Conservation (phyloP, 78 protist species). For the Dictyostelium intermedium region DNA sequence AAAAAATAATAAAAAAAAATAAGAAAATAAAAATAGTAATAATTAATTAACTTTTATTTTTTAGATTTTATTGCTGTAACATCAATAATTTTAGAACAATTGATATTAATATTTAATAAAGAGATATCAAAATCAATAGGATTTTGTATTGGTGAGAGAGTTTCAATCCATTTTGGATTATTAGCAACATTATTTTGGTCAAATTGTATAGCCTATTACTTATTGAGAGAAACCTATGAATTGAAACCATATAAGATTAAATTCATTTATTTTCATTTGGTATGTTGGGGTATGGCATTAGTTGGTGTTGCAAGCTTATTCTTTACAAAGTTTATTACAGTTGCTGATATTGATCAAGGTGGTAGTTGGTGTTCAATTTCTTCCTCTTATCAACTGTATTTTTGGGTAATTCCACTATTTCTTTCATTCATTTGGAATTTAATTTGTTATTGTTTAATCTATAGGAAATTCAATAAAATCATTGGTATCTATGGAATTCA, state of each 20-base stretch:
- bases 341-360: neutral
- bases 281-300: conserved; percentile 3
- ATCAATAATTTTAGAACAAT: neutral
- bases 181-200: conserved; percentile 46
- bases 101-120: neutral
- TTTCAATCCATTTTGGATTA: conserved; percentile 37
- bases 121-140: neutral
- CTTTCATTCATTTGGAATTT: conserved; percentile 39
- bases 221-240: conserved; percentile 26
- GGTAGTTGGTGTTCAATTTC: conserved; percentile 37
- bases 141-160: neutral
- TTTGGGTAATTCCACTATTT: conserved; percentile 45
- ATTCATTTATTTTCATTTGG: neutral
- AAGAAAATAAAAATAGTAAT: no score
- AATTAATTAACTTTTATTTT: neutral
- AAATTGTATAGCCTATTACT: conserved; percentile 44
- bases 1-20: no score
- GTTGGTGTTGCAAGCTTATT: neutral
- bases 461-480: neutral
- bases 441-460: conserved; percentile 28
- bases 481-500: conserved; percentile 4
- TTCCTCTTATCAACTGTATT: conserved; percentile 22
- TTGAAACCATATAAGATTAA: conserved; percentile 18
- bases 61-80: conserved; percentile 33
- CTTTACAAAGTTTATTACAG: neutral